These are phyloP conservation scores for Trichoderma sp. DNA, from an alignment of 2,329 filamentous ascomycete genomes.

Conservation along the genomic window DNA sequence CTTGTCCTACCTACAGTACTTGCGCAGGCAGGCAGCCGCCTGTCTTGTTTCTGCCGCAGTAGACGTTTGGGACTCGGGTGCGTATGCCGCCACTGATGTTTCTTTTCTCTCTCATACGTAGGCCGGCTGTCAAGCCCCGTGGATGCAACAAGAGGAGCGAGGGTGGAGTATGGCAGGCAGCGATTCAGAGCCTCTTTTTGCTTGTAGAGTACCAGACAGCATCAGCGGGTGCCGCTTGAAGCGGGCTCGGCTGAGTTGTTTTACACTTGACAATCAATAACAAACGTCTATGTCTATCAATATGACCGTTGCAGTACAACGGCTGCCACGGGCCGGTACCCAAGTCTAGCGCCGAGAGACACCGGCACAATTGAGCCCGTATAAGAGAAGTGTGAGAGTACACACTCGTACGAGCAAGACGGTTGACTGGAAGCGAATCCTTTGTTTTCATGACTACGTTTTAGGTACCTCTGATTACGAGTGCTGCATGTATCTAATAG, in stretches of 20 bases:
- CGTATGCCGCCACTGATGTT: constrained; percentile 12
- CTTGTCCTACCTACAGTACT: background rate
- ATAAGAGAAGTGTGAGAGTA: background rate
- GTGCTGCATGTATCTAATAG: background rate
- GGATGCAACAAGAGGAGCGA: background rate
- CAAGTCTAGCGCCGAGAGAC: constrained; percentile 5
- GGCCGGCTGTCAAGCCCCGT: background rate
- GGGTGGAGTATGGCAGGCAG: background rate
- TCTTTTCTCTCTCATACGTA: background rate
- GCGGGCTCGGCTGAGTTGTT: background rate
- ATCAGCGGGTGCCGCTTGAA: background rate
- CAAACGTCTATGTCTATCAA: background rate
- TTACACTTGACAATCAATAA: background rate
- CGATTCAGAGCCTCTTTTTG: background rate
- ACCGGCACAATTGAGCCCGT: background rate
- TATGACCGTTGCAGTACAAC: background rate
- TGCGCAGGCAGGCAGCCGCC: constrained; percentile 14
- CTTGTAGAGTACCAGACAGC: background rate
- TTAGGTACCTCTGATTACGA: background rate
- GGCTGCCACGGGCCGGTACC: background rate
- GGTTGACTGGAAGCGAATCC: background rate
- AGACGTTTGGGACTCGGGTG: background rate
- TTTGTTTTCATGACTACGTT: background rate
- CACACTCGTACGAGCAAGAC: background rate
- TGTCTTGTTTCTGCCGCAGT: constrained; percentile 6